Evolutionary conservation across 2,329 filamentous ascomycete species (phyloP), one percentile per base, ranked within the genome.

Genomic region (Paracoccidioides lutzii): DNA sequence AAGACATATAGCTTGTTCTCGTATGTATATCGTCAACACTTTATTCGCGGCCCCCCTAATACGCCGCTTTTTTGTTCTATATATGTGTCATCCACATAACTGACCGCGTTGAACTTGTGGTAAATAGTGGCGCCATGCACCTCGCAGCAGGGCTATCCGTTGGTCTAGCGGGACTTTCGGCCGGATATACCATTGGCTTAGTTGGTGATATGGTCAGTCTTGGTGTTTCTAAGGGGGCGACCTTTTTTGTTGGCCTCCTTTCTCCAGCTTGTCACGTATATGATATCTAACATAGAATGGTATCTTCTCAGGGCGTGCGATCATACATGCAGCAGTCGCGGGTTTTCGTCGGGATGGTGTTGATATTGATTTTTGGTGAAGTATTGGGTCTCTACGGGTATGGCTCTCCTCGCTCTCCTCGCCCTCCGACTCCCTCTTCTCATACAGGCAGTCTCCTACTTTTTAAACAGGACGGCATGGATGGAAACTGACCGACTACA

Each of bases 311-410:
- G 79, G 82, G 93, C 59, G 91, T 97, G 54, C 84, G 93, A 64
- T 84, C 90, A 56, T 97, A 94, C 76, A 95, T 98, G 90, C 83
- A 89, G 66, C 93, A 98, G 73, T 94, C 88, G 52, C 82, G 91
- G 60, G 87, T 98, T 62, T 98, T 96, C 65, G 93, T 98, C 52
- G 93, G 93, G 72, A 97, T 97, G 93, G 91, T 98, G 49, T 76
- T 98, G 65, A 97, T 97, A 64, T 80, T 97, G 60, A 98, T 98
- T 81, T 98, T 98, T 69, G 93, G 89, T 56, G 93, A 98, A 78
- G 93, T 98, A 15, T 71, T 98, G 69, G 93, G 93, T 71, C 84
- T 98, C 37, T 98, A 98, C 67, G 93, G 93, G 89, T 95, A 78
- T 63, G 85, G 55, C 63, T 40, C 22, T 22, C 22, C 22, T 22